A percentile compares a stretch with the other conserved stretches of the same genome.
These are phyloP conservation scores for Phytophthora rubi DNA, from an alignment of 352 stramenopile genomes.

Conservation along the genomic window DNA sequence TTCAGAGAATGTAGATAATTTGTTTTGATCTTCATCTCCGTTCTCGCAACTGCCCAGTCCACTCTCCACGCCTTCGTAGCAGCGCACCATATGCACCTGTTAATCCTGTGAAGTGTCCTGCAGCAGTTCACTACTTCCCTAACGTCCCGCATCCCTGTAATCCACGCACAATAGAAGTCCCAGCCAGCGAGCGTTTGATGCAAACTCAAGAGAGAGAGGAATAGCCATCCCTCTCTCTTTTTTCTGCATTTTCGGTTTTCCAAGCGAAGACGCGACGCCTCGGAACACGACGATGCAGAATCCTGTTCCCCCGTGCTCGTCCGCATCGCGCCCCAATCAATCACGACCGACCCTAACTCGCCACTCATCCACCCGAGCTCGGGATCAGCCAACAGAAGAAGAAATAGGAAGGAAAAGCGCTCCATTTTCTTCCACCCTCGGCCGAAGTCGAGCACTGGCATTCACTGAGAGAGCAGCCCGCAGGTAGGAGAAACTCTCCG, in stretches of 20 bases:
- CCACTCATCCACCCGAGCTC: slow-evolving; percentile 5
- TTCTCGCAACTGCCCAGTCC: slow-evolving; percentile 24
- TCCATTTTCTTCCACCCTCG: slow-evolving; percentile 33
- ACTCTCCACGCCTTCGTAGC: slow-evolving; percentile 11
- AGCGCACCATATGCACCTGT: neutral
- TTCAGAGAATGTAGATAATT: slow-evolving; percentile 77
- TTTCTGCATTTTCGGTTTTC: slow-evolving; percentile 40
- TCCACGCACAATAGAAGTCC: slow-evolving; percentile 21
- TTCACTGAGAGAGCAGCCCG: slow-evolving; percentile 25
- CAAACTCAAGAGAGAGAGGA: slow-evolving; percentile 37
- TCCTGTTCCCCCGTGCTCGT: slow-evolving; percentile 12
- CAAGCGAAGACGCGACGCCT: slow-evolving; percentile 34
- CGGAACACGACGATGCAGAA: slow-evolving; percentile 19
- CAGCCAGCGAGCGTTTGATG: slow-evolving; percentile 13
- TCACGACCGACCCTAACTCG: slow-evolving; percentile 35
- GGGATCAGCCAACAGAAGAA: slow-evolving; percentile 14
- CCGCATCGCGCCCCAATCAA: slow-evolving; percentile 26
- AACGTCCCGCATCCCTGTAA: slow-evolving; percentile 23
- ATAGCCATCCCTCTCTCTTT: slow-evolving; percentile 20
- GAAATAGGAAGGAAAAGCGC: slow-evolving; percentile 28
- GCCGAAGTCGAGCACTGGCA: slow-evolving; percentile 11
- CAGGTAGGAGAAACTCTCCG: slow-evolving; percentile 23
- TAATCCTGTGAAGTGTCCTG: neutral
- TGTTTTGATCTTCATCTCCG: slow-evolving; percentile 72
- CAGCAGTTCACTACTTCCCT: neutral